Evolutionary conservation across 495 filamentous ascomycete genomes (phyloP).

Genomic region (Cercophora scortea): DNA sequence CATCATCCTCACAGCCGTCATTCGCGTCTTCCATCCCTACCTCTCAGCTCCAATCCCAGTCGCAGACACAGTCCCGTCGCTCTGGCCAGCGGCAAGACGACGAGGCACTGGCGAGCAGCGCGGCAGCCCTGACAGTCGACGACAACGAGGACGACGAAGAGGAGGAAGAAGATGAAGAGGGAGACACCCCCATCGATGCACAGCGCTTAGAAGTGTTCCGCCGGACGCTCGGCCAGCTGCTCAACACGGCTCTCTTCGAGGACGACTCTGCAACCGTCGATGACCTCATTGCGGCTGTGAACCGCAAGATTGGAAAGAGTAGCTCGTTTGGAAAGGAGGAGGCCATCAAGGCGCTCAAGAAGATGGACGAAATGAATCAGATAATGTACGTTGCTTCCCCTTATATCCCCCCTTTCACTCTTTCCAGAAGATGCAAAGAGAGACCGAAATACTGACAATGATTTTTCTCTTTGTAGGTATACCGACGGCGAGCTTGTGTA

Average conservation of each 20-base stretch:
- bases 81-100: conserved; percentile 11
- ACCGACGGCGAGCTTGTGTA: conserved; percentile 38
- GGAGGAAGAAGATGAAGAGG: conserved; percentile 7
- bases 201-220: conserved; percentile 68
- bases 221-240: conserved; percentile 66
- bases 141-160: conserved; percentile 14
- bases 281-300: conserved; percentile 71
- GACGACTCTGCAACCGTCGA: conserved; percentile 72
- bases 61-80: conserved; percentile 23
- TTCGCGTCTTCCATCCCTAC: conserved; percentile 40
- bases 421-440: neutral
- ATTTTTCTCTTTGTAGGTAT: conserved; percentile 23
- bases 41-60: conserved; percentile 27
- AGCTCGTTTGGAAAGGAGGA: conserved; percentile 60
- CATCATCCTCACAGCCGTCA: conserved; percentile 31
- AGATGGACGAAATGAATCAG: conserved; percentile 75
- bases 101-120: conserved; percentile 26
- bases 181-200: conserved; percentile 44
- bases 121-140: conserved; percentile 27
- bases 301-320: conserved; percentile 50
- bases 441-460: conserved; percentile 27
- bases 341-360: conserved; percentile 65
- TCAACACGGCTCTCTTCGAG: conserved; percentile 70
- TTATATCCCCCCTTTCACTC: neutral
- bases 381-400: conserved; percentile 69